phyloP scores from a whole-genome alignment of 2,329 filamentous ascomycete genomes.

The Ophiostoma fasciatum region DNA sequence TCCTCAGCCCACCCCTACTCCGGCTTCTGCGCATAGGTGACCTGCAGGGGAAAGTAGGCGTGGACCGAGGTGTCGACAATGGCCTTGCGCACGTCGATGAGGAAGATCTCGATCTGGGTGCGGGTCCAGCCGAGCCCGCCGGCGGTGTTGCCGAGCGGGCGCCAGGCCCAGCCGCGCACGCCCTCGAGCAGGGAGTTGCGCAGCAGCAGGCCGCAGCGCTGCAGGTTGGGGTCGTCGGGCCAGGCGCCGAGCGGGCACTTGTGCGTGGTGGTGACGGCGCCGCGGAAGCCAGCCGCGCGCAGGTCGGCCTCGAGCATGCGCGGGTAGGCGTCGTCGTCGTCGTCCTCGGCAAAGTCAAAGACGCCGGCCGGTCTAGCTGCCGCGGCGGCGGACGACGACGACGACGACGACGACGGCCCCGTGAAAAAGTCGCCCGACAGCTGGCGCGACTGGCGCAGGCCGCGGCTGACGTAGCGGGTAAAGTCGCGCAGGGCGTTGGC shows the following conservation, averaged over 20 bases:
- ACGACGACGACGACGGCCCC: too few relatives aligned
- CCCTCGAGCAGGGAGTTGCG: conserved; percentile 25
- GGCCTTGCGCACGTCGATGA: conserved; percentile 20
- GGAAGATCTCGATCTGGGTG: conserved; percentile 22
- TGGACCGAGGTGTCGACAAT: conserved; percentile 18
- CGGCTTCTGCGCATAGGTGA: conserved; percentile 20
- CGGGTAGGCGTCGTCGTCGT: too few relatives aligned
- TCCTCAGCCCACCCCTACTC: too few relatives aligned
- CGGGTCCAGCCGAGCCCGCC: conserved; percentile 20
- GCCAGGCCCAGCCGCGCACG: conserved; percentile 16
- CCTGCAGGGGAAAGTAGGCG: conserved; percentile 17
- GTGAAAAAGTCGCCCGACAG: conserved; percentile 6
- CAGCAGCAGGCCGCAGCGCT: conserved; percentile 30
- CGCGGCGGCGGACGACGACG: too few relatives aligned
- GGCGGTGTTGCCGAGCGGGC: conserved; percentile 15
- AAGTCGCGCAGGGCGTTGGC: conserved; percentile 34
- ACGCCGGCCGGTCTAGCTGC: not conserved
- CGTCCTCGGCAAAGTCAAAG: too few relatives aligned
- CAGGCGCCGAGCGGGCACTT: conserved; percentile 35
- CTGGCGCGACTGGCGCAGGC: conserved; percentile 14
- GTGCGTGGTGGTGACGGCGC: conserved; percentile 18
- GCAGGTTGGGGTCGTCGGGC: conserved; percentile 26
- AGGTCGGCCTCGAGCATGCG: conserved; percentile 26
- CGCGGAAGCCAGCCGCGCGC: conserved; percentile 16
- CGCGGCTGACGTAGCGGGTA: conserved; percentile 22